Conservation (phyloP, 192 early-diverging fungal genomes). For the Coemansia sp. region DNA sequence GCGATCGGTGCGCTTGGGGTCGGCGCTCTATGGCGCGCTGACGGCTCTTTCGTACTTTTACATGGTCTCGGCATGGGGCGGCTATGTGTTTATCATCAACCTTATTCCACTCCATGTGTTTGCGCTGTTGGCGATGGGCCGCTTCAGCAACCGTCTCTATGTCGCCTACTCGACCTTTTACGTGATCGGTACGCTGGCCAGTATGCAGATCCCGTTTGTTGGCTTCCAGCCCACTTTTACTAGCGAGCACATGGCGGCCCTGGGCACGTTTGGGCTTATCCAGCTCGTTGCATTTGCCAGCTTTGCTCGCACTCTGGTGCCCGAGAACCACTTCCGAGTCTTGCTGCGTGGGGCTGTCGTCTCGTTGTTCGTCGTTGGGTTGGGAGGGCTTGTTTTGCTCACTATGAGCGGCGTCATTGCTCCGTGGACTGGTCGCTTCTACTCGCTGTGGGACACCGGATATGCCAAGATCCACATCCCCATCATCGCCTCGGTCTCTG, state of each 20-base stretch:
- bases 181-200: conserved; percentile 89
- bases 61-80: conserved; percentile 99
- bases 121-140: conserved; percentile 91
- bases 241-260: conserved; percentile 98
- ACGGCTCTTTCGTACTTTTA: conserved; percentile 97
- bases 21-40: conserved; percentile 80
- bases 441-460: conserved; percentile 99
- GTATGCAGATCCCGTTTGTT: conserved; percentile 99
- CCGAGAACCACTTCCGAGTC: conserved; percentile 80
- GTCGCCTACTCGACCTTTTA: conserved; percentile 99
- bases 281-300: conserved; percentile 95
- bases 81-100: conserved; percentile 99
- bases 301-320: conserved; percentile 72
- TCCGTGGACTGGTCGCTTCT: conserved; percentile 98
- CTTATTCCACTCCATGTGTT: conserved; percentile 96
- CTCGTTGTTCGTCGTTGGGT: conserved; percentile 48
- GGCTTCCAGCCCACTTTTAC: conserved; percentile 97
- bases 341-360: conserved; percentile 70
- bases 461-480: conserved; percentile 99
- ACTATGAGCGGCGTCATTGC: conserved; percentile 86
- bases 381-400: conserved; percentile 65
- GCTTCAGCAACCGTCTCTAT: conserved; percentile 89
- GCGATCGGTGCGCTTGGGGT: conserved; percentile 92
- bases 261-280: conserved; percentile 94
- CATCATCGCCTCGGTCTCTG: conserved; percentile 99